phyloP scores from a whole-genome alignment of 352 stramenopile genomes.

The Lagenidium giganteum region DNA sequence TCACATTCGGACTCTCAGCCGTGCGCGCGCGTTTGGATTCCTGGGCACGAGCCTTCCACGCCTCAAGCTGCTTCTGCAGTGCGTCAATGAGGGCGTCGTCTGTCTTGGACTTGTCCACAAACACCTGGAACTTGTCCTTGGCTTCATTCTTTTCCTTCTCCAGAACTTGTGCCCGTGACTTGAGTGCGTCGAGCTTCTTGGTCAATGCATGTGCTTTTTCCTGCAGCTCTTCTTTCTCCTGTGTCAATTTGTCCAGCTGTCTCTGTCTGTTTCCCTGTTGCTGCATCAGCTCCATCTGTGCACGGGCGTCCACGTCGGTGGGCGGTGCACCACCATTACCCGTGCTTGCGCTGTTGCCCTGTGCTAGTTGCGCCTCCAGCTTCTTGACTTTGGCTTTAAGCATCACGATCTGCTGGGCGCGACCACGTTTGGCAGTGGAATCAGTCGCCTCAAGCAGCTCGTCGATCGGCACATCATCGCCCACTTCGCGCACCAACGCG shows the following conservation, averaged over 20 bases:
- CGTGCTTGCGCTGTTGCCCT: background rate
- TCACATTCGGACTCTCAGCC: conserved; percentile 30
- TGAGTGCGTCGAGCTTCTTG: conserved; percentile 58
- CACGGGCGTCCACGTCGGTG: conserved; percentile 55
- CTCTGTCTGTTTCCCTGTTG: conserved; percentile 61
- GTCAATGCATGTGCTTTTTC: conserved; percentile 49
- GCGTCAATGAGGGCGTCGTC: conserved; percentile 78
- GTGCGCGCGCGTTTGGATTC: conserved; percentile 60
- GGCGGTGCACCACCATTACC: too few species aligned
- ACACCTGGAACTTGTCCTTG: conserved; percentile 55
- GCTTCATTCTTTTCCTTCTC: conserved; percentile 71
- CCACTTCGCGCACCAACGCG: conserved; percentile 57
- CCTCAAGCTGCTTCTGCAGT: conserved; percentile 63
- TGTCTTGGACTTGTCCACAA: conserved; percentile 77
- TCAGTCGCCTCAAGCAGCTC: conserved; percentile 36
- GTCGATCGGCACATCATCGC: conserved; percentile 42
- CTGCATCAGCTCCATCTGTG: conserved; percentile 46
- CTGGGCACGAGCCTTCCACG: conserved; percentile 47
- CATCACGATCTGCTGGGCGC: conserved; percentile 84
- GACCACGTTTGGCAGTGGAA: conserved; percentile 31
- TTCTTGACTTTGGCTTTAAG: conserved; percentile 81
- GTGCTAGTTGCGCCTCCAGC: conserved; percentile 36
- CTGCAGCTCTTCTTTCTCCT: conserved; percentile 52
- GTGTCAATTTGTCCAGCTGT: conserved; percentile 49
- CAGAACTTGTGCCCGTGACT: conserved; percentile 58